Evolutionary conservation across 495 filamentous ascomycete genomes (phyloP).

Genomic region (Talaromyces stipitatus): DNA sequence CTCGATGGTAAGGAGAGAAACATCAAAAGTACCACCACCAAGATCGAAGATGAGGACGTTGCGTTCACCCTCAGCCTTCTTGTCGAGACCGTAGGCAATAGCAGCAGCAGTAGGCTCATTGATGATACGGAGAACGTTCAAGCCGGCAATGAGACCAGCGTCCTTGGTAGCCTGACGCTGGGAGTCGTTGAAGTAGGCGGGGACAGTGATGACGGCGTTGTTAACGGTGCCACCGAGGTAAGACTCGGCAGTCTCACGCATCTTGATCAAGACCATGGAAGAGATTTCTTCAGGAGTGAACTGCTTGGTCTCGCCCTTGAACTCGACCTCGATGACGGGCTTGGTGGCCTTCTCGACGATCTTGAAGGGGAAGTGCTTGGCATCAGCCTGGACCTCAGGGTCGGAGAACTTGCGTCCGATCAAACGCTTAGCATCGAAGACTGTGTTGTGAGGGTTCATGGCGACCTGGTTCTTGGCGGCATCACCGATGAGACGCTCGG

Average conservation of each 20-base stretch:
- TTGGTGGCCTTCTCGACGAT: constrained; percentile 81
- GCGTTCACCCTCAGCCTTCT: constrained; percentile 94
- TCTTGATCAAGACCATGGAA: constrained; percentile 91
- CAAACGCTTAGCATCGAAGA: constrained; percentile 98
- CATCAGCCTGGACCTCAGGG: constrained; percentile 94
- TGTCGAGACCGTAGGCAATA: constrained; percentile 95
- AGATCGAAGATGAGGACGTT: constrained; percentile 99
- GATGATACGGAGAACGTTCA: constrained; percentile 99
- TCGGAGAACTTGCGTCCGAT: constrained; percentile 93
- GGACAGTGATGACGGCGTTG: constrained; percentile 97
- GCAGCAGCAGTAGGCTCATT: constrained; percentile 98
- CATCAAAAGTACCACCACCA: constrained; percentile 99
- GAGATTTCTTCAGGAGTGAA: constrained; percentile 99
- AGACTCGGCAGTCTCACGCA: constrained; percentile 95
- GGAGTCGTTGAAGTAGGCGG: constrained; percentile 99
- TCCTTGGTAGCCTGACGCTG: constrained; percentile 99
- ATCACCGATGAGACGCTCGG: constrained; percentile 97
- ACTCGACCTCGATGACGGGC: constrained; percentile 91
- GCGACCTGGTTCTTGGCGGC: constrained; percentile 99
- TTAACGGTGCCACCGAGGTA: constrained; percentile 96
- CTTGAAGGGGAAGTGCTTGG: constrained; percentile 98
- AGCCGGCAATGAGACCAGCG: constrained; percentile 90
- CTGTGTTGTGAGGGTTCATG: constrained; percentile 95
- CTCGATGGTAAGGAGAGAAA: constrained; percentile 95
- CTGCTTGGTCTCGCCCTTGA: constrained; percentile 85